Evolutionary conservation across 2,329 filamentous ascomycete genomes (phyloP).

Genomic region (Malbranchea zuffiana): DNA sequence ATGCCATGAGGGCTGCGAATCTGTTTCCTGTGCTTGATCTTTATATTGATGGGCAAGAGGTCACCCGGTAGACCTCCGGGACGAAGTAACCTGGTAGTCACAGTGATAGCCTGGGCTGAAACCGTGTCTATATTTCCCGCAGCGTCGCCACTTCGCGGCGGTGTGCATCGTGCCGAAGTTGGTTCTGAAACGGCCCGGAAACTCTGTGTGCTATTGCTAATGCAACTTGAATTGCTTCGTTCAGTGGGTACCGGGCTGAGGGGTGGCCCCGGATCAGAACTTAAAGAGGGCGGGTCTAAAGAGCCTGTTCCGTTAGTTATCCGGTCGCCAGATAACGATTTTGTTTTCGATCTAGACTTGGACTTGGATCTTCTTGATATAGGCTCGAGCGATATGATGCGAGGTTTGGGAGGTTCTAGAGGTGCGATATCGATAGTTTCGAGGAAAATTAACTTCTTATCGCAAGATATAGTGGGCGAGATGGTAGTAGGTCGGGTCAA

Average conservation of each 20-base stretch:
- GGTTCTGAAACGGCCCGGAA: constrained; percentile 43
- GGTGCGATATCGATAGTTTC: constrained; percentile 77
- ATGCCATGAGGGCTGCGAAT: constrained; percentile 87
- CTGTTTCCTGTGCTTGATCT: constrained; percentile 75
- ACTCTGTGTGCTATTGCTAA: constrained; percentile 53
- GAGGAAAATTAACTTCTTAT: constrained; percentile 66
- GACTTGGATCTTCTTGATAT: constrained; percentile 60
- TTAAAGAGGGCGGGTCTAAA: constrained; percentile 18
- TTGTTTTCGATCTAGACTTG: constrained; percentile 37
- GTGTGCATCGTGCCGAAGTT: constrained; percentile 29
- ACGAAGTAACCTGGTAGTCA: constrained; percentile 69
- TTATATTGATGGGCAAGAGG: constrained; percentile 64
- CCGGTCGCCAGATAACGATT: constrained; percentile 32
- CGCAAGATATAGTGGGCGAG: constrained; percentile 65
- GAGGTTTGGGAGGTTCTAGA: constrained; percentile 61
- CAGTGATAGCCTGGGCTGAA: constrained; percentile 71
- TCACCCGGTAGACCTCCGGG: constrained; percentile 82
- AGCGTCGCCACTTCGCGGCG: constrained; percentile 37
- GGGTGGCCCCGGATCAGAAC: constrained; percentile 23
- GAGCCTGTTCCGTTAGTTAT: constrained; percentile 31
- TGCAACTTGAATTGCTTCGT: constrained; percentile 57
- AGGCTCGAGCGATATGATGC: constrained; percentile 77
- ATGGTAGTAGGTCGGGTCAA: constrained; percentile 82
- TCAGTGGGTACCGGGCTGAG: constrained; percentile 51
- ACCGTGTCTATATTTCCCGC: constrained; percentile 43